These are phyloP conservation scores for Choiromyces venosus DNA, from an alignment of 495 filamentous ascomycete species.

Conservation along the genomic window DNA sequence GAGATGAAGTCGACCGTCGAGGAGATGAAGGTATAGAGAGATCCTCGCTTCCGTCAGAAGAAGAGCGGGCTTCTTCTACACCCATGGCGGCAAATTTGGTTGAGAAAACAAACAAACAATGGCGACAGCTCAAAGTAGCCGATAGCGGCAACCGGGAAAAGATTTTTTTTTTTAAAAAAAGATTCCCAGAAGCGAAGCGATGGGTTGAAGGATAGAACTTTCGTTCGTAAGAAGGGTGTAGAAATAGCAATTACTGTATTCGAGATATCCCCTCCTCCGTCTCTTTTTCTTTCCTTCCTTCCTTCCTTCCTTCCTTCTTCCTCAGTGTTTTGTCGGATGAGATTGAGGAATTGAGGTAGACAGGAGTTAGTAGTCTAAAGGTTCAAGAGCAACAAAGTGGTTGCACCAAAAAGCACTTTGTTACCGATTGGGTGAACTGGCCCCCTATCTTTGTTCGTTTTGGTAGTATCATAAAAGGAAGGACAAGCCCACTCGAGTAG, in stretches of 20 bases:
- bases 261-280: background rate
- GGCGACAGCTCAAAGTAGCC: background rate
- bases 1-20: slow-evolving; percentile 37
- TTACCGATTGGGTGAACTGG: background rate
- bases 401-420: background rate
- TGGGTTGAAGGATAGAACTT: background rate
- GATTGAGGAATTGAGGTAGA: background rate
- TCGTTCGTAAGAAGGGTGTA: background rate
- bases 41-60: slow-evolving; percentile 41
- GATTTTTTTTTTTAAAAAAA: too few species aligned
- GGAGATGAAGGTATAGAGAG: slow-evolving; percentile 32
- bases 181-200: background rate
- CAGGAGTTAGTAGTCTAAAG: background rate
- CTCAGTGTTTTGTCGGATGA: background rate
- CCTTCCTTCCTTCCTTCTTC: background rate
- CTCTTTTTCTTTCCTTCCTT: background rate
- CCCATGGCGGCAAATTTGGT: background rate
- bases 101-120: background rate
- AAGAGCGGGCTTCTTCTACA: background rate
- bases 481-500: background rate
- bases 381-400: background rate
- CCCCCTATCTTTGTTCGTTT: background rate
- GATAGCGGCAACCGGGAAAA: background rate
- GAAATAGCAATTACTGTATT: background rate
- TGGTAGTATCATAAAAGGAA: background rate